Conservation (phyloP, 768 basidiomycete genomes). For the Lactarius evosmus region DNA sequence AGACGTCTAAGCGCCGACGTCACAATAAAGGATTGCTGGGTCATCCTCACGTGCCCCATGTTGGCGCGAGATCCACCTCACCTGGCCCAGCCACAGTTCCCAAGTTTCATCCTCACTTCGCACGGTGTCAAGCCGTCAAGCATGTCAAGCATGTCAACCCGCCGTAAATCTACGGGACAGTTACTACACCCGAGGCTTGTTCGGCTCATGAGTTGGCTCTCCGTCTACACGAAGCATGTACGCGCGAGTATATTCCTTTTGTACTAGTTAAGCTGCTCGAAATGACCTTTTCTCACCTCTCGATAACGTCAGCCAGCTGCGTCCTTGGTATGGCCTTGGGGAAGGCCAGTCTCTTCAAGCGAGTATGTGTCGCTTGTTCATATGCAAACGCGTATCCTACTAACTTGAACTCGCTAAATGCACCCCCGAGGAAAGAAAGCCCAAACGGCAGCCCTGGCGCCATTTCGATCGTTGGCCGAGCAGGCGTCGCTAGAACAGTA, state of each 20-base stretch:
- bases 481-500: conserved; percentile 24
- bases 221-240: neutral
- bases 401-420: conserved; percentile 31
- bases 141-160: too few species aligned
- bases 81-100: too few species aligned
- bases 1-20: too few species aligned
- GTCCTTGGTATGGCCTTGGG: conserved; percentile 31
- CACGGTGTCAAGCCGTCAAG: too few species aligned
- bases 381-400: conserved; percentile 33
- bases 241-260: neutral
- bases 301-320: conserved; percentile 30
- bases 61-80: too few species aligned
- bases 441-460: conserved; percentile 32
- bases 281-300: neutral
- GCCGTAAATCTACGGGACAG: too few species aligned
- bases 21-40: too few species aligned
- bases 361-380: conserved; percentile 33
- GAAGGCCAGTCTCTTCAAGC: conserved; percentile 28
- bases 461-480: conserved; percentile 24
- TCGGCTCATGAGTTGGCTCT: neutral
- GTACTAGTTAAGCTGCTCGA: neutral
- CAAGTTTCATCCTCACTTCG: too few species aligned
- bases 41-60: too few species aligned
- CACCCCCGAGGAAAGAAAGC: conserved; percentile 32
- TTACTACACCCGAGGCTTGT: too few species aligned